A percentile compares a stretch with the other conserved stretches of the same genome.
Evolutionary conservation across 2,329 filamentous ascomycete genomes (phyloP).

Genomic region (Chalaropsis ovoidea): DNA sequence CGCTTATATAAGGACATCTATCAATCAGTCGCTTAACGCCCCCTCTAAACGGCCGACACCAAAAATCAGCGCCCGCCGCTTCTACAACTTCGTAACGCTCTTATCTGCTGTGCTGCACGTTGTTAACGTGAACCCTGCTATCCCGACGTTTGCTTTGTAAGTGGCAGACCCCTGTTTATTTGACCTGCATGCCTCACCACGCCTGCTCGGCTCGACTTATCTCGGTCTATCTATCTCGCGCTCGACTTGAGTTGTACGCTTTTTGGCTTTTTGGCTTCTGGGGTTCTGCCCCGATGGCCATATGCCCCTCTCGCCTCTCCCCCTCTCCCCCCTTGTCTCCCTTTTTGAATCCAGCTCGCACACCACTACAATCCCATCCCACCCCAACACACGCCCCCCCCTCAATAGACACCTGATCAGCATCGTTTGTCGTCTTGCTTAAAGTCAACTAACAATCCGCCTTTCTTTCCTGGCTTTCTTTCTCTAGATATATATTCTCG

Average conservation of each 20-base stretch:
- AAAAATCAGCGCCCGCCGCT: conserved; percentile 10
- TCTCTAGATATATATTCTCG: not conserved
- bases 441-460: conserved; percentile 6
- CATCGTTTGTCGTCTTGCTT: conserved; percentile 6
- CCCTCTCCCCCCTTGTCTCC: not conserved
- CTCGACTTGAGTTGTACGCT: not conserved
- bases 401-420: conserved; percentile 10
- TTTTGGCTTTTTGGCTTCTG: not conserved
- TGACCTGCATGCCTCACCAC: not conserved
- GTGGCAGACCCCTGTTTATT: not conserved
- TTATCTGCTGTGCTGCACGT: not conserved
- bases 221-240: not conserved
- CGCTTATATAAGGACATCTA: conserved; percentile 15
- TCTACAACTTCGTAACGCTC: not conserved
- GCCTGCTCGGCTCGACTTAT: conserved; percentile 12
- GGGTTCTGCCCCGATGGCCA: not conserved
- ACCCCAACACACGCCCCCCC: not conserved
- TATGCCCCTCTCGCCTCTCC: not conserved
- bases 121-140: not conserved
- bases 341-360: not conserved
- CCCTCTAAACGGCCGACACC: not conserved
- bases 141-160: not conserved
- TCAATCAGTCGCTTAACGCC: conserved; percentile 15
- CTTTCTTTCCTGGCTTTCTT: not conserved
- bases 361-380: conserved; percentile 1